Base-by-base conservation (phyloP, 2,329 filamentous ascomycete genomes). In the Fusarium globosum region DNA sequence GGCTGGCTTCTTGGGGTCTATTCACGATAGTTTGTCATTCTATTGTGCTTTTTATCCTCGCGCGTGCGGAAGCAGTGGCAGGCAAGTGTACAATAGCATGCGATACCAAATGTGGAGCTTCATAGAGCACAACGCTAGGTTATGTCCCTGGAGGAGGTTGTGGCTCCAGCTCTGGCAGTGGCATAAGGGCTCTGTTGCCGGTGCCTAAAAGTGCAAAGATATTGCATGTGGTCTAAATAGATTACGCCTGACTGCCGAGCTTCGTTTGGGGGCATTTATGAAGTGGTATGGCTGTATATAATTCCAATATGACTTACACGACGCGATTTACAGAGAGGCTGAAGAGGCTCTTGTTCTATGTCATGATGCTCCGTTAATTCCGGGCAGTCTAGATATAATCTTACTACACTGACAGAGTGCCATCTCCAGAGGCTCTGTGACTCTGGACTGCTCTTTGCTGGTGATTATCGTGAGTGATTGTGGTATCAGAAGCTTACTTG, bases 121-220 rank as follows among this genome's bases (percentile, higher is more conserved):
- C 76, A 73, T 80, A 76, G 79, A 70, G 76, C 59, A 74, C 77
- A 79, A 80, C 74, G 75, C 79, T 39, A 35, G 43, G 78, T 74
- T 77, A 64, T 59, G 55, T 52, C 68, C 61, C 57, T 74, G 71
- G 69, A 62, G 53, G 69, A 73, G 75, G 71, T 61, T 65, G 66
- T 51, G 62, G 43, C 51, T 65, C 49, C 53, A 48, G 35, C 35
- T 55, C 21, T 20, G 14, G 30, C 41, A 38, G 20, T 57, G 36
- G 23, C 30, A 43, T 28, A 36, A 23, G 36, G 38, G n/a, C 4
- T 36, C 16, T 30, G 36, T 21, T 65, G 7, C 30, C 14, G 35
- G 39, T 52, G 30, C n/a, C 33, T 23, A 33, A 39, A 45, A 30
- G 28, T 41, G 20, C 21, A 57, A 46, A n/a, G 5, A 6, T 21